Percentiles rank a stretch among this genome's conserved stretches.
phyloP scores from a whole-genome alignment of 1,284 basidiomycete species.

The Trametes sp. region DNA sequence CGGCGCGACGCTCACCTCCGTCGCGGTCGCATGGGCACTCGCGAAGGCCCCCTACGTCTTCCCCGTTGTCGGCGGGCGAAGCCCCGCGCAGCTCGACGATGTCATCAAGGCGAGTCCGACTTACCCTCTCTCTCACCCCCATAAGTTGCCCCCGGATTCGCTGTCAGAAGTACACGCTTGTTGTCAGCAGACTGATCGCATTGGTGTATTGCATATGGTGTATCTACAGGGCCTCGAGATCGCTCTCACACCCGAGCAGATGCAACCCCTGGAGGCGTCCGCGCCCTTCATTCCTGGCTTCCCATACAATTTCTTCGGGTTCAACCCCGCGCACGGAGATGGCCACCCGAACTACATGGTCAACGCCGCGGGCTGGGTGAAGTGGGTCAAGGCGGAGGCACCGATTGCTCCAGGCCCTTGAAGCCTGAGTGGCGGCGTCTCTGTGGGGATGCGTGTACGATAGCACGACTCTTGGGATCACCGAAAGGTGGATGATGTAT shows the following conservation, averaged over 20 bases:
- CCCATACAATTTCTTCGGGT: constrained; percentile 45
- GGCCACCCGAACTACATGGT: constrained; percentile 16
- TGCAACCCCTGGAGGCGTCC: constrained; percentile 49
- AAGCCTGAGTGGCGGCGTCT: no score
- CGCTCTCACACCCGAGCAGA: constrained; percentile 49
- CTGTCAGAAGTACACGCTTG: not conserved
- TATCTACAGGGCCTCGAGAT: constrained; percentile 57
- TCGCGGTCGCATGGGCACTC: constrained; percentile 40
- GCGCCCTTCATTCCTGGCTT: constrained; percentile 52
- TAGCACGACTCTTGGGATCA: no score
- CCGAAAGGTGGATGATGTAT: no score
- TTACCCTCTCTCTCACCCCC: no score
- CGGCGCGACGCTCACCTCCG: constrained; percentile 25
- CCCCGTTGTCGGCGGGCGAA: constrained; percentile 26
- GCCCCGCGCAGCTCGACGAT: constrained; percentile 48
- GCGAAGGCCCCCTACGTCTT: constrained; percentile 27
- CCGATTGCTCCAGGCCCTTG: constrained; percentile 18
- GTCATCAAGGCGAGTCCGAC: constrained; percentile 49
- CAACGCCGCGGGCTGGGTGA: constrained; percentile 10
- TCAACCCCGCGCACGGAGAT: constrained; percentile 17
- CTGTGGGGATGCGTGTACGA: not conserved
- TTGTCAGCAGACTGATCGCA: not conserved
- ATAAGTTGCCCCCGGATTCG: no score
- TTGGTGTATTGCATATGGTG: constrained; percentile 13
- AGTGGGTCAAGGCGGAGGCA: constrained; percentile 20